Evolutionary conservation across 805 yeast species (phyloP), one percentile per base, ranked within the genome.

Genomic region (Schizosaccharomyces octosporus): DNA sequence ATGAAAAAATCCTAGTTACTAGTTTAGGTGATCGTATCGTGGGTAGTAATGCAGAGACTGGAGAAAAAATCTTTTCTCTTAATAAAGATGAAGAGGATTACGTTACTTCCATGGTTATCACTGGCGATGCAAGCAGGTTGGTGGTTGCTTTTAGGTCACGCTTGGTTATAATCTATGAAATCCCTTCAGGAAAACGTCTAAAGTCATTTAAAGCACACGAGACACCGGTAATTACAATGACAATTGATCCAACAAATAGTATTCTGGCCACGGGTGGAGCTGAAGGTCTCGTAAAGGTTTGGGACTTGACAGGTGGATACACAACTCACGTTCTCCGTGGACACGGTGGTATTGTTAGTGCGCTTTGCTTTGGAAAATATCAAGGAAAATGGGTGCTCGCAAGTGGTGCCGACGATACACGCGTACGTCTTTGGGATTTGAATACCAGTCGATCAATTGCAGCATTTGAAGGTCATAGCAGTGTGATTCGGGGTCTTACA

Each of bases 181-280:
- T 80, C n/a, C 66, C 70, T 9, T 63, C 61, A 63, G 69, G 74
- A 55, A 64, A 64, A 21, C 63, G 68, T 19, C 21, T 68, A 11
- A 66, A 69, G 31, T 63, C 69, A 3, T 60, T 69, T 24, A 73
- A 72, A 63, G 77, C 77, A 6, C 78, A 75, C 62, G 76, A 75
- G 1, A 83, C 96, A 0, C 95, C 97, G 0, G 84, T 86, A 1
- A 86, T 85, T 70, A 83, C 87, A 11, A 78, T 87, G 57, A 76
- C 84, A 11, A 80, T 79, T 27, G 98, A 93, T 71, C 69, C 79
- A 2, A 87, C 97, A 0, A 83, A 95, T 2, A 81, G 95, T 2
- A 74, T 93, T 45, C 80, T 89, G 67, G 95, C 96, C 21, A 82
- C 93, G 68, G 99, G 99, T 48, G 88, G 95, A 59, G 85, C 97